Evolutionary conservation across 2,329 filamentous ascomycete genomes (phyloP).

Genomic region (Kalaharituber pfeilii): DNA sequence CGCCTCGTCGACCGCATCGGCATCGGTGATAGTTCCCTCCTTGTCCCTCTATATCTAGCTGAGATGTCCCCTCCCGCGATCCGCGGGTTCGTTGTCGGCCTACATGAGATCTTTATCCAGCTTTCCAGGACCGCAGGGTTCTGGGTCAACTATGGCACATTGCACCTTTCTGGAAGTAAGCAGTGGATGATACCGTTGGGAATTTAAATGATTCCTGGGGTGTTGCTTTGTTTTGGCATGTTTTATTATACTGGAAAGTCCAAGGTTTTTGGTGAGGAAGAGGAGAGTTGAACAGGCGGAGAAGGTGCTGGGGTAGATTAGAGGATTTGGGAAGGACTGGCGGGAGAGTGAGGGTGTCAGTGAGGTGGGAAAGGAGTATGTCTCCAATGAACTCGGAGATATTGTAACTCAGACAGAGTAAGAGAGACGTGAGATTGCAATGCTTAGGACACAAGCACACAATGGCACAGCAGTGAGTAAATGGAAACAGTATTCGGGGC

Average conservation of each 20-base stretch:
- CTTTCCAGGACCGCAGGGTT: constrained; percentile 43
- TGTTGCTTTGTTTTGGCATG: constrained; percentile 17
- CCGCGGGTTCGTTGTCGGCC: constrained; percentile 45
- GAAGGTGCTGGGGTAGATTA: constrained; percentile 25
- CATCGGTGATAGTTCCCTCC: constrained; percentile 45
- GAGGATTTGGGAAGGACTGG: constrained; percentile 9
- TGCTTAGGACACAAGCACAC: neutral
- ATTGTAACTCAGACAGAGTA: neutral
- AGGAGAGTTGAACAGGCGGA: constrained; percentile 18
- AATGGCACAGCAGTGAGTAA: neutral
- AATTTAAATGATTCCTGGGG: constrained; percentile 29
- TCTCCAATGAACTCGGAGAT: neutral
- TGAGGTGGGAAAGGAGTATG: neutral
- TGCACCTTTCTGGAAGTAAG: constrained; percentile 4
- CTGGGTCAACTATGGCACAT: constrained; percentile 38
- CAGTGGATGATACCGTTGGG: constrained; percentile 48
- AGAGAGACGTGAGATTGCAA: neutral
- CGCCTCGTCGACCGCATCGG: constrained; percentile 47
- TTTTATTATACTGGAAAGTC: neutral
- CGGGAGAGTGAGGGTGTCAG: neutral
- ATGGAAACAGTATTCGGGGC: neutral
- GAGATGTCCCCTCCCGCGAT: constrained; percentile 45
- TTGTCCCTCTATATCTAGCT: constrained; percentile 46
- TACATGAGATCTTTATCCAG: constrained; percentile 35
- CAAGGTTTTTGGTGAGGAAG: constrained; percentile 16